Conservation (phyloP, 768 basidiomycete species). For the Lanmaoa rubissima region DNA sequence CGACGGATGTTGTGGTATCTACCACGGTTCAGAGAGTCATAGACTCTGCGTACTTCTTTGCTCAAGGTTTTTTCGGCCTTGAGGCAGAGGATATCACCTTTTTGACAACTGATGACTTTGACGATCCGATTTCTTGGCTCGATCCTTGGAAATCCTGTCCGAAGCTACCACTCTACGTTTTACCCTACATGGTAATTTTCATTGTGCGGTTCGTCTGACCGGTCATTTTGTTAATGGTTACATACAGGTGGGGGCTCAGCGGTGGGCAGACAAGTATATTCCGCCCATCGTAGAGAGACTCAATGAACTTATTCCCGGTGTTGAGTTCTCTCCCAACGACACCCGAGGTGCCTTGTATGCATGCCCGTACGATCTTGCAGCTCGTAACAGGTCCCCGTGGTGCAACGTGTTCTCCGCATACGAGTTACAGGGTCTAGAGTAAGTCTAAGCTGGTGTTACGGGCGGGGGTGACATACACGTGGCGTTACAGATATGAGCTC, state of each 20-base stretch:
- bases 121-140: conserved; percentile 39
- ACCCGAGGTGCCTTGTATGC: conserved; percentile 41
- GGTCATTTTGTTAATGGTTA: not conserved
- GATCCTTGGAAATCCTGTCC: conserved; percentile 38
- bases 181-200: not conserved
- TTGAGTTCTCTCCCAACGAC: conserved; percentile 32
- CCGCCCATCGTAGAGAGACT: conserved; percentile 37
- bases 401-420: conserved; percentile 35
- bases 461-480: not conserved
- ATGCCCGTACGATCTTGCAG: conserved; percentile 42
- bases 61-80: conserved; percentile 39
- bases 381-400: conserved; percentile 37
- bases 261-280: conserved; percentile 37
- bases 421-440: conserved; percentile 40
- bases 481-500: conserved; percentile 33
- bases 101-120: conserved; percentile 33
- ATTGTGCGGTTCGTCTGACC: not conserved
- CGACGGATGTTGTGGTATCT: conserved; percentile 13
- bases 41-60: conserved; percentile 43
- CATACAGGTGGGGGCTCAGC: conserved; percentile 5
- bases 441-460: conserved; percentile 5
- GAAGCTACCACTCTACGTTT: not conserved
- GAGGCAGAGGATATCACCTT: conserved; percentile 23
- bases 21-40: conserved; percentile 27
- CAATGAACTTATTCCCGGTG: conserved; percentile 33